Percentiles rank a stretch among this genome's conserved stretches.
phyloP scores from a whole-genome alignment of 805 yeast species.

The Candida ipomoeae region DNA sequence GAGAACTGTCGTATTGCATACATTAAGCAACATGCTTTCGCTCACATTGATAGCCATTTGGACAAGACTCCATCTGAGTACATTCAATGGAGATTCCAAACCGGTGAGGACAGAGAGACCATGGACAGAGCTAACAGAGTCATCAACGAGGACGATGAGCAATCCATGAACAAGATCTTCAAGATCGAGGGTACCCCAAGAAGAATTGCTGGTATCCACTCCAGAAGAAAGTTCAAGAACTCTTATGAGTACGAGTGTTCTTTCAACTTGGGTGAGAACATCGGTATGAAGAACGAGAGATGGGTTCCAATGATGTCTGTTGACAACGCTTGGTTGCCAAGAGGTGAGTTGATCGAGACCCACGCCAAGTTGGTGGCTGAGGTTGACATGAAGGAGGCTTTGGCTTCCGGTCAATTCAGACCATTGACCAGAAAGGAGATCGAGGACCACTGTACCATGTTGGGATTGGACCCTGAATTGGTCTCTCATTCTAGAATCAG shows the following conservation, averaged over 20 bases:
- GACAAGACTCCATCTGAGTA: constrained; percentile 99
- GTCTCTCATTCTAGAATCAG: constrained; percentile 99
- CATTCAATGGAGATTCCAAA: constrained; percentile 99
- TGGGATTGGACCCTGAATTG: constrained; percentile 98
- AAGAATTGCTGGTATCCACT: constrained; percentile 89
- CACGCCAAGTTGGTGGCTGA: constrained; percentile 99
- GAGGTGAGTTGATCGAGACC: constrained; percentile 91
- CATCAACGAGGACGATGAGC: constrained; percentile 94
- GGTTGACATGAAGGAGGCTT: constrained; percentile 99
- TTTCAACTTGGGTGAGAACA: constrained; percentile 95
- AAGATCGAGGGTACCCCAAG: constrained; percentile 98
- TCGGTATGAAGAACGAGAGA: constrained; percentile 98
- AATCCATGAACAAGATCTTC: constrained; percentile 99
- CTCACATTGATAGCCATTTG: constrained; percentile 97
- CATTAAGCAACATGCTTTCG: constrained; percentile 99
- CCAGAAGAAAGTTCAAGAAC: constrained; percentile 99
- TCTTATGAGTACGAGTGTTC: constrained; percentile 99
- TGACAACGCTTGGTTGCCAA: constrained; percentile 99
- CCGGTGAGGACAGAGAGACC: constrained; percentile 99
- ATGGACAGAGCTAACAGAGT: constrained; percentile 99
- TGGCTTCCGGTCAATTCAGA: constrained; percentile 99
- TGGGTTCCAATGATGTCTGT: constrained; percentile 99
- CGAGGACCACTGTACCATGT: constrained; percentile 96
- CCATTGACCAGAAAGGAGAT: constrained; percentile 99
- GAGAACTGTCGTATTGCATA: constrained; percentile 99